Evolutionary conservation across 306 rosid genomes (phyloP).

Genomic region (Ammopiptanthus mongolicus): DNA sequence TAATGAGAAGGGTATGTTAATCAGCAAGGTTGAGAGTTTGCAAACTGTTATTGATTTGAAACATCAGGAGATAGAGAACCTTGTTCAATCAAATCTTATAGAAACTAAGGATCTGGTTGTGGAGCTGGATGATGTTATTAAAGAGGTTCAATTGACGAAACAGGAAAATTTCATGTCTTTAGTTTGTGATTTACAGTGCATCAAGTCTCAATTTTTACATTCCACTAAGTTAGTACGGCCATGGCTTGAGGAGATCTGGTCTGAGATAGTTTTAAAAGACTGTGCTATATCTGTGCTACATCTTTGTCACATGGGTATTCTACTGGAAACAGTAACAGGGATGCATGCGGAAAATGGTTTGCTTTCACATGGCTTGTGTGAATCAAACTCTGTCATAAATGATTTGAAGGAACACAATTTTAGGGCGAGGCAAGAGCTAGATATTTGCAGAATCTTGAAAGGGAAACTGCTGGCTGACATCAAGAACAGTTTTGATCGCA

Average conservation of each 20-base stretch:
- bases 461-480: conserved; percentile 82
- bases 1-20: conserved; percentile 43
- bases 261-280: conserved; percentile 75
- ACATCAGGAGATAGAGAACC: conserved; percentile 45
- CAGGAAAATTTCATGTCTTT: conserved; percentile 42
- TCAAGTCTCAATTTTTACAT: conserved; percentile 51
- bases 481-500: conserved; percentile 66
- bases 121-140: conserved; percentile 52
- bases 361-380: conserved; percentile 69
- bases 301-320: conserved; percentile 81
- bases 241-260: conserved; percentile 85
- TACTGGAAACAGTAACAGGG: conserved; percentile 82
- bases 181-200: conserved; percentile 46
- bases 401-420: conserved; percentile 72
- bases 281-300: conserved; percentile 81
- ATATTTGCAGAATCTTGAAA: conserved; percentile 68
- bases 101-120: conserved; percentile 51
- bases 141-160: conserved; percentile 48
- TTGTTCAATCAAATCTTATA: conserved; percentile 44
- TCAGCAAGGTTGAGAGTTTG: conserved; percentile 56
- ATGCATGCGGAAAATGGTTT: conserved; percentile 85
- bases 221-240: conserved; percentile 57
- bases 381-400: conserved; percentile 59
- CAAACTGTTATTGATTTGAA: conserved; percentile 45
- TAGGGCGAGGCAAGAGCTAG: conserved; percentile 74